Conservation (phyloP, 83 land plant genomes). For the Picea abies region DNA sequence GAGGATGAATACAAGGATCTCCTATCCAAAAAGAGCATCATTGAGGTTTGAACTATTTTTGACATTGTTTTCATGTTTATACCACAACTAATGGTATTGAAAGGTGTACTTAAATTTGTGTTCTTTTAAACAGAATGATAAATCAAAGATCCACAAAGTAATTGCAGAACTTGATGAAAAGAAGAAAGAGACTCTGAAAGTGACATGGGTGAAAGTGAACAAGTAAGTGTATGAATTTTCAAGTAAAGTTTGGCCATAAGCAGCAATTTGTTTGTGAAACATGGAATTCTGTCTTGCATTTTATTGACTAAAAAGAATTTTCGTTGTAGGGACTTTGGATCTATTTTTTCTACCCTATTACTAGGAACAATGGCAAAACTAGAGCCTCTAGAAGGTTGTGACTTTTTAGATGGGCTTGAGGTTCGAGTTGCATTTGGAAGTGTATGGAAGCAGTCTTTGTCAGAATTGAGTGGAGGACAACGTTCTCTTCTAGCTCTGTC, state of each 20-base stretch:
- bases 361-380: no score
- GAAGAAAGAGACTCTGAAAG: constrained; percentile 88
- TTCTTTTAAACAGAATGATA: constrained; percentile 74
- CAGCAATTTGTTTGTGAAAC: no score
- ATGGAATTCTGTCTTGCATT: no score
- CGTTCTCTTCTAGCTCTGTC: constrained; percentile 96
- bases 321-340: no score
- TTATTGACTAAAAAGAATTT: no score
- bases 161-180: constrained; percentile 97
- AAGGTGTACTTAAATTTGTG: neutral
- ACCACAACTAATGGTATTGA: neutral
- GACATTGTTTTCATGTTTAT: neutral
- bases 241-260: no score
- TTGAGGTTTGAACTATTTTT: constrained; percentile 58
- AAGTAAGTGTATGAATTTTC: no score
- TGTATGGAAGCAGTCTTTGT: constrained; percentile 99
- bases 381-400: no score
- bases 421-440: constrained; percentile 98
- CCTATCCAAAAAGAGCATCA: constrained; percentile 78
- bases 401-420: no score
- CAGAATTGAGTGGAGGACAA: constrained; percentile 99
- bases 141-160: constrained; percentile 86
- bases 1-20: constrained; percentile 95
- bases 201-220: constrained; percentile 95
- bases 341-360: no score